Evolutionary conservation across 495 filamentous ascomycete genomes (phyloP), one percentile per base, ranked within the genome.

Genomic region (Penicillium pancosmium): DNA sequence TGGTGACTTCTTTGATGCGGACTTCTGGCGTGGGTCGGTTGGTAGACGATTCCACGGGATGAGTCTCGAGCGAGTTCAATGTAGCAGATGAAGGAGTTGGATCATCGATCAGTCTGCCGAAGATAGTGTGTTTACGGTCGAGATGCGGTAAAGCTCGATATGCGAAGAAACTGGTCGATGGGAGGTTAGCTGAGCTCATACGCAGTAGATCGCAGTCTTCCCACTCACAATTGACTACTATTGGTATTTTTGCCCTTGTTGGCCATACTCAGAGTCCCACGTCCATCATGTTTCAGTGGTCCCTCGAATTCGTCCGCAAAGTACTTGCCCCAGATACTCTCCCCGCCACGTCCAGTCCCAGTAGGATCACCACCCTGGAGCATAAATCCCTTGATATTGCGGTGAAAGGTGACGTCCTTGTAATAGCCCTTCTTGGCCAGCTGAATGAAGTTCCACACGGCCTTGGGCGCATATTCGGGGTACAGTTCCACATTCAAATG

Each of bases 191-290:
- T 34, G 44, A 16, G 12, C 9, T 52, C 21, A 5, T 38, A 16
- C 50, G 33, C 27, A 3, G 33, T 52, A 27, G 3, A 19, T 6
- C 36, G 36, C 27, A 31, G 36, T n/a, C 36, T 15, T 15, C 15
- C 8, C 4, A 70, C 77, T 71, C 52, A 79, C 77, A 98, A 98
- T 75, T 98, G 94, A 55, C 83, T 88, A 35, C 88, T 91, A 67
- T 98, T 98, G 3, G 95, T 98, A 60, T 98, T 92, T 62, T 96
- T 96, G 27, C 94, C 94, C 64, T 98, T 98, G 65, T 98, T 98
- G 34, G 94, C 94, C 94, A 98, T 98, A 62, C 86, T 90, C 12
- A 98, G 62, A 1, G 94, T 81, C 2, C 94, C 94, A 4, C 94
- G 76, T 0, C 78, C 70, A 66, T 93, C 87, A 65, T 97, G 93